phyloP scores from a whole-genome alignment of 192 early-diverging fungal genomes.

The Pecoramyces ruminantium region DNA sequence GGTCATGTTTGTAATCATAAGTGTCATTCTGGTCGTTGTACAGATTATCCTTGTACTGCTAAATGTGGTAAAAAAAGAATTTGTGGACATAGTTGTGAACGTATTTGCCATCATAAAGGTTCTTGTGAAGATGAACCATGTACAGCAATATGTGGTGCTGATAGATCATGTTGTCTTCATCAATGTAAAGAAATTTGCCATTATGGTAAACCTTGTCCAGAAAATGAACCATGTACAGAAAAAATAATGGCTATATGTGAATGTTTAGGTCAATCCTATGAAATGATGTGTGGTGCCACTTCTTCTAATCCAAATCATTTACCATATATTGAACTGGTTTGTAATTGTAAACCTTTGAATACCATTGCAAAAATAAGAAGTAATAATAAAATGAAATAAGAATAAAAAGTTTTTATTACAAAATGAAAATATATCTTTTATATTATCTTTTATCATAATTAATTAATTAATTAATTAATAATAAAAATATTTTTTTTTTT shows the following conservation, averaged over 20 bases:
- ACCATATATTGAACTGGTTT: neutral
- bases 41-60: slow-evolving; percentile 10
- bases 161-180: slow-evolving; percentile 68
- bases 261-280: slow-evolving; percentile 49
- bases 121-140: slow-evolving; percentile 17
- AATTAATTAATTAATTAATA: no score
- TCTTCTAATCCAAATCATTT: slow-evolving; percentile 12
- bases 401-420: no score
- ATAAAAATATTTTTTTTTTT: no score
- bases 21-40: slow-evolving; percentile 66
- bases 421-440: no score
- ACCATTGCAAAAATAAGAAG: no score
- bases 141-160: slow-evolving; percentile 48
- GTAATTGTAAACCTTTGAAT: neutral
- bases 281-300: slow-evolving; percentile 51
- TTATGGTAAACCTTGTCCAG: slow-evolving; percentile 52
- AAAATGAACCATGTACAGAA: slow-evolving; percentile 49
- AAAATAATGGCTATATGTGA: slow-evolving; percentile 43
- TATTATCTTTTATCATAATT: no score
- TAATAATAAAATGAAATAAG: no score
- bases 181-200: slow-evolving; percentile 61
- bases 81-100: neutral
- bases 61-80: neutral
- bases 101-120: neutral
- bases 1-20: slow-evolving; percentile 62